Evolutionary conservation across 2,329 filamentous ascomycete genomes (phyloP).

Genomic region (Colletotrichum brevisporum): DNA sequence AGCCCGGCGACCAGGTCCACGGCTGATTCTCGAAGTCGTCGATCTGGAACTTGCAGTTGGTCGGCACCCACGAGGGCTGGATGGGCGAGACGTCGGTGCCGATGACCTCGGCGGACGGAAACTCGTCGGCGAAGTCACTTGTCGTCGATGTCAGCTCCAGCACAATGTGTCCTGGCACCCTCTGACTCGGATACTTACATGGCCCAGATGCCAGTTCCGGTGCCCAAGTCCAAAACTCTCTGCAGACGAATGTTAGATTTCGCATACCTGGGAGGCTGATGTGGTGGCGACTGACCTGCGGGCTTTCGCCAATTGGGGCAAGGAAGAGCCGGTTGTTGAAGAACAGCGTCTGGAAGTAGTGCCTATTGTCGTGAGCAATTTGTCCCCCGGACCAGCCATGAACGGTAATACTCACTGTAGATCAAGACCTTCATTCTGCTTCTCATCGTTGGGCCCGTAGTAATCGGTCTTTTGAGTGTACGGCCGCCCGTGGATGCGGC

Average conservation of each 20-base stretch:
- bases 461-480: constrained; percentile 41
- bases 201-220: constrained; percentile 60
- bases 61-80: constrained; percentile 70
- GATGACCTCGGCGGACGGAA: constrained; percentile 58
- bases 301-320: constrained; percentile 51
- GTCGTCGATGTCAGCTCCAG: background rate
- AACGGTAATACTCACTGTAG: constrained; percentile 17
- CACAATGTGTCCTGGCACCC: background rate
- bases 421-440: constrained; percentile 46
- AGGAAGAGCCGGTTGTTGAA: constrained; percentile 44
- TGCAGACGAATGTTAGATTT: background rate
- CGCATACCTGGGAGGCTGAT: background rate
- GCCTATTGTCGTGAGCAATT: constrained; percentile 15
- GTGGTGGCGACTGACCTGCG: constrained; percentile 39
- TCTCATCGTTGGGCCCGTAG: constrained; percentile 48
- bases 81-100: constrained; percentile 71
- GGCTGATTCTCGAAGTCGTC: constrained; percentile 69
- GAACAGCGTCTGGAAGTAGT: constrained; percentile 45
- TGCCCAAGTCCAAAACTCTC: constrained; percentile 59
- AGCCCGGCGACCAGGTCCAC: constrained; percentile 61
- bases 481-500: constrained; percentile 3
- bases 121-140: constrained; percentile 63
- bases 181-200: constrained; percentile 47
- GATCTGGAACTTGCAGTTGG: constrained; percentile 75
- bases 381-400: background rate